Evolutionary conservation across 495 filamentous ascomycete species (phyloP).

Genomic region (Thozetella sp.): DNA sequence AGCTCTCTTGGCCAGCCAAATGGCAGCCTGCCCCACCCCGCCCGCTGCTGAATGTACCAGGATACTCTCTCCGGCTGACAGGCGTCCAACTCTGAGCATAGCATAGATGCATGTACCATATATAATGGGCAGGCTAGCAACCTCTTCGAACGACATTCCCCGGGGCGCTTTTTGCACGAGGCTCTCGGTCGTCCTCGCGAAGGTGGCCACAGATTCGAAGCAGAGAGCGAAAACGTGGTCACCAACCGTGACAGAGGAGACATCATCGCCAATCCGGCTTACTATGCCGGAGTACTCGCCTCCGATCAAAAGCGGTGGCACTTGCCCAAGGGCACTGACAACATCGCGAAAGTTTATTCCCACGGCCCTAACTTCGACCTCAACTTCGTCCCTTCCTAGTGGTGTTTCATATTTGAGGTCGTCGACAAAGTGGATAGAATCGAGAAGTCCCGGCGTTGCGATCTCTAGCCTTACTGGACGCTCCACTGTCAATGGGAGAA

Average conservation of each 20-base stretch:
- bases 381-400: slow-evolving; percentile 34
- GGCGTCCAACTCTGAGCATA: slow-evolving; percentile 28
- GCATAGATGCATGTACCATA: slow-evolving; percentile 57
- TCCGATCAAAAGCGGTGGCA: slow-evolving; percentile 12
- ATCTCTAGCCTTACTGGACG: too few species aligned
- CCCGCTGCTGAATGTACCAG: slow-evolving; percentile 55
- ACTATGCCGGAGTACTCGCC: slow-evolving; percentile 42
- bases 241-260: slow-evolving; percentile 35
- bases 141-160: slow-evolving; percentile 42
- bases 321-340: slow-evolving; percentile 27
- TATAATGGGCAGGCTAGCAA: slow-evolving; percentile 51
- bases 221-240: slow-evolving; percentile 36
- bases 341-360: slow-evolving; percentile 36
- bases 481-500: too few species aligned
- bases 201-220: slow-evolving; percentile 21
- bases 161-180: slow-evolving; percentile 40
- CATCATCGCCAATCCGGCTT: slow-evolving; percentile 34
- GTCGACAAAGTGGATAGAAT: too few species aligned
- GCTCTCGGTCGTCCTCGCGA: slow-evolving; percentile 14
- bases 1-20: slow-evolving; percentile 45
- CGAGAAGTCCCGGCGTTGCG: too few species aligned
- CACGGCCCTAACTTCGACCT: slow-evolving; percentile 38
- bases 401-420: too few species aligned
- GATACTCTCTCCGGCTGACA: slow-evolving; percentile 45
- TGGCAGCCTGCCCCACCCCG: slow-evolving; percentile 54